Evolutionary conservation across 2,329 filamentous ascomycete genomes (phyloP).

Genomic region (Fusarium sp.): DNA sequence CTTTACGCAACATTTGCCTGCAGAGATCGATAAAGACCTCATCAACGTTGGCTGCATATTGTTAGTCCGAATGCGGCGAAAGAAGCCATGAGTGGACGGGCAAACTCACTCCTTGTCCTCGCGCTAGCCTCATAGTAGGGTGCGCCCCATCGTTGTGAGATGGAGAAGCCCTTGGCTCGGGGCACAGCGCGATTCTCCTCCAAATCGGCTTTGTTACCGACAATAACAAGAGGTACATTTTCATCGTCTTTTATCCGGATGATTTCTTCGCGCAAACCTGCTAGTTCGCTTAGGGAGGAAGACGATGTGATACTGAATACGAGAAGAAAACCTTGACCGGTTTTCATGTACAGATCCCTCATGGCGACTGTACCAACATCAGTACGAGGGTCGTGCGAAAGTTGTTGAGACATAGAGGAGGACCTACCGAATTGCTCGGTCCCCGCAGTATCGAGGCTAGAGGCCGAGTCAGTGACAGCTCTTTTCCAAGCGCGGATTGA

Average conservation of each 20-base stretch:
- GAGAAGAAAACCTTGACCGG: conserved; percentile 89
- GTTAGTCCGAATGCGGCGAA: conserved; percentile 45
- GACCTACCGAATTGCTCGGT: conserved; percentile 90
- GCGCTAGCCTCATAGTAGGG: conserved; percentile 94
- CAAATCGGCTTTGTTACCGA: conserved; percentile 91
- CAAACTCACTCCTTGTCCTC: conserved; percentile 72
- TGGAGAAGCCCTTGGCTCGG: conserved; percentile 81
- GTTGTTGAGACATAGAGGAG: conserved; percentile 35
- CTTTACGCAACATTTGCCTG: conserved; percentile 82
- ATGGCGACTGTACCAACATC: conserved; percentile 63
- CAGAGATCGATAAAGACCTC: conserved; percentile 90
- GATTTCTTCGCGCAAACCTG: conserved; percentile 87
- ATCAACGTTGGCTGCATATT: conserved; percentile 77
- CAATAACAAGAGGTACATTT: conserved; percentile 86
- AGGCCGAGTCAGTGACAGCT: conserved; percentile 38
- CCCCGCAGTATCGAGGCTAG: conserved; percentile 85
- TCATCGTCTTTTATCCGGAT: conserved; percentile 91
- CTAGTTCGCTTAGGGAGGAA: conserved; percentile 84
- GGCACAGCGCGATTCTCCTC: conserved; percentile 86
- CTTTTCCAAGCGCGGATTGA: conserved; percentile 30
- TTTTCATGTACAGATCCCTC: conserved; percentile 92
- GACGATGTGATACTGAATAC: conserved; percentile 92
- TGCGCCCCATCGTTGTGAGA: conserved; percentile 88
- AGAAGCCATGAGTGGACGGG: conserved; percentile 10
- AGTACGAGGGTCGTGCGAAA: conserved; percentile 33